Evolutionary conservation across 495 filamentous ascomycete species (phyloP).

Genomic region (Trichoderma reesei): DNA sequence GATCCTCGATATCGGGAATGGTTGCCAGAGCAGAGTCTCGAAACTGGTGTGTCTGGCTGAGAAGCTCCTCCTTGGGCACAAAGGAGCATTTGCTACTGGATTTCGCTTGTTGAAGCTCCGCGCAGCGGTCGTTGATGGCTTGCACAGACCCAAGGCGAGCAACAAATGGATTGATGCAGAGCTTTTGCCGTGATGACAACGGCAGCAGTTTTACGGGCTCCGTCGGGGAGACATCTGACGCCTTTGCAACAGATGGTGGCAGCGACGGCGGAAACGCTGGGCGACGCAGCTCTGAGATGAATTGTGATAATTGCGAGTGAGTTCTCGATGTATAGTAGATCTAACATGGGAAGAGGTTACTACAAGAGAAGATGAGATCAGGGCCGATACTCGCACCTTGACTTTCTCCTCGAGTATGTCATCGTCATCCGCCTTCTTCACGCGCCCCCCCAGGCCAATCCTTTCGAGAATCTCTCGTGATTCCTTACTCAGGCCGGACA

Average conservation of each 20-base stretch:
- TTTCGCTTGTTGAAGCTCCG: slow-evolving; percentile 77
- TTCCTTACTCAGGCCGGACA: slow-evolving; percentile 46
- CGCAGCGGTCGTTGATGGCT: slow-evolving; percentile 91
- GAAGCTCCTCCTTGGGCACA: slow-evolving; percentile 66
- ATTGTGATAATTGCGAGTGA: slow-evolving; percentile 90
- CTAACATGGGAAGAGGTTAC: slow-evolving; percentile 19
- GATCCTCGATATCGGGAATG: slow-evolving; percentile 88
- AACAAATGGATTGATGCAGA: slow-evolving; percentile 87
- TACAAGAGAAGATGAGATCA: slow-evolving; percentile 10
- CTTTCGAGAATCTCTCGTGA: slow-evolving; percentile 56
- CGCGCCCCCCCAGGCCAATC: slow-evolving; percentile 28
- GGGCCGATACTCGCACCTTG: slow-evolving; percentile 36
- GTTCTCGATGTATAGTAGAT: slow-evolving; percentile 93
- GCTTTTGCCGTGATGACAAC: slow-evolving; percentile 79
- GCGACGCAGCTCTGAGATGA: slow-evolving; percentile 81
- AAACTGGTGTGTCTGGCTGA: slow-evolving; percentile 64
- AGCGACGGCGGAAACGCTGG: slow-evolving; percentile 59
- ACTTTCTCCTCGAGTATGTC: slow-evolving; percentile 47
- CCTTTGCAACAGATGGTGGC: slow-evolving; percentile 24
- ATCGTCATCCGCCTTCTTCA: slow-evolving; percentile 27
- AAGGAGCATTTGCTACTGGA: slow-evolving; percentile 65
- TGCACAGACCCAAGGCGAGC: slow-evolving; percentile 57
- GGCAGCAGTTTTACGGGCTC: slow-evolving; percentile 77
- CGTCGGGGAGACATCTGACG: slow-evolving; percentile 27
- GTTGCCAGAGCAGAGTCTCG: slow-evolving; percentile 80